Percentiles rank a stretch among this genome's conserved stretches.
Conservation (phyloP, 2,329 filamentous ascomycete species). For the Xylariaceae sp. region DNA sequence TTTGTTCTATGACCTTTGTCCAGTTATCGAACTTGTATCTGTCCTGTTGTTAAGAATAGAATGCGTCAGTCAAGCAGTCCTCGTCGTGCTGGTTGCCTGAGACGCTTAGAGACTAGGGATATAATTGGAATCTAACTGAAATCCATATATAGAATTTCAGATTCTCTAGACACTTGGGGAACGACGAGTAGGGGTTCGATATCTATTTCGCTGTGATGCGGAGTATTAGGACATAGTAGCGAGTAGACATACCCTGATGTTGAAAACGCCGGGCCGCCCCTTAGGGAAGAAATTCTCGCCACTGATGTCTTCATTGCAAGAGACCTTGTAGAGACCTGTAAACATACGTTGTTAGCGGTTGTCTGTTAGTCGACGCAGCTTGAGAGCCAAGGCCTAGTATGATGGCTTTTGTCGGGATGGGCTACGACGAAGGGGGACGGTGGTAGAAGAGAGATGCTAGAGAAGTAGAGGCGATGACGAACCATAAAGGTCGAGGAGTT, state of each 20-base stretch:
- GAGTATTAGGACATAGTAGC: neutral
- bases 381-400: too few species aligned
- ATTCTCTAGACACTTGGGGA: too few species aligned
- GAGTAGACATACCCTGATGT: slow-evolving; percentile 63
- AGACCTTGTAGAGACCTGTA: slow-evolving; percentile 65
- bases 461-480: slow-evolving; percentile 38
- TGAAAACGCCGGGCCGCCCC: slow-evolving; percentile 69
- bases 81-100: too few species aligned
- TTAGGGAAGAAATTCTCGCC: slow-evolving; percentile 54
- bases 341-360: too few species aligned
- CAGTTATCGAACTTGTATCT: slow-evolving; percentile 84
- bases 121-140: too few species aligned
- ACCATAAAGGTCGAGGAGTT: slow-evolving; percentile 71
- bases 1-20: slow-evolving; percentile 72
- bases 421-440: too few species aligned
- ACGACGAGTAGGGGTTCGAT: too few species aligned
- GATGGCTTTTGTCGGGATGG: too few species aligned
- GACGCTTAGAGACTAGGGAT: too few species aligned
- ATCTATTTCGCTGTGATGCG: too few species aligned
- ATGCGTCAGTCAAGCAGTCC: neutral
- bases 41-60: slow-evolving; percentile 54
- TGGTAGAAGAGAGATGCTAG: neutral
- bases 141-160: too few species aligned
- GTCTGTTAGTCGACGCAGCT: too few species aligned
- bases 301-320: slow-evolving; percentile 63